These are phyloP conservation scores for Vaccinium vitisidaea DNA, from an alignment of 148 eudicot genomes.

Conservation along the genomic window DNA sequence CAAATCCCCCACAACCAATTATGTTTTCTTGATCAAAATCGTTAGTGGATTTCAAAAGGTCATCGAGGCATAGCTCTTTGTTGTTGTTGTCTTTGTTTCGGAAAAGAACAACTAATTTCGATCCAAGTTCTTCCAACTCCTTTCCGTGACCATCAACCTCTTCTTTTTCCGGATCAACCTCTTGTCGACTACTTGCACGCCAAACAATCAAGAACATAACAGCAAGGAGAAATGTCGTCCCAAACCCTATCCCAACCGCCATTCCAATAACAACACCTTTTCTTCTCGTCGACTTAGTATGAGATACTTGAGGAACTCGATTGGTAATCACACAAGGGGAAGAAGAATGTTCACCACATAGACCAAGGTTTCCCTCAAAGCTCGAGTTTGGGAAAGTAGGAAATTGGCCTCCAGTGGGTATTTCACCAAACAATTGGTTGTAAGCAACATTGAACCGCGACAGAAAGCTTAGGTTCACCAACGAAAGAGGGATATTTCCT, in stretches of 20 bases:
- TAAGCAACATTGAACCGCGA: constrained; percentile 31
- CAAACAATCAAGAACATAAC: constrained; percentile 26
- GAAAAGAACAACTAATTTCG: constrained; percentile 40
- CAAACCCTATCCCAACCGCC: constrained; percentile 41
- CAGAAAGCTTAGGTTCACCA: constrained; percentile 28
- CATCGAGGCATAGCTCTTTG: constrained; percentile 40
- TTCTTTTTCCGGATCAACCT: constrained; percentile 34
- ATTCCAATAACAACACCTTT: constrained; percentile 28
- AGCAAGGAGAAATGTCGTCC: constrained; percentile 30
- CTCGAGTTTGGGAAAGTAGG: constrained; percentile 34
- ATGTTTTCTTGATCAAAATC: constrained; percentile 50
- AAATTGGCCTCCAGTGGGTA: constrained; percentile 35
- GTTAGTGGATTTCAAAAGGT: constrained; percentile 39
- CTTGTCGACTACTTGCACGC: constrained; percentile 21
- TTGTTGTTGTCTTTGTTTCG: constrained; percentile 25
- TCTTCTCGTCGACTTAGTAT: constrained; percentile 13
- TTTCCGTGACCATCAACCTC: constrained; percentile 6
- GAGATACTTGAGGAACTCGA: constrained; percentile 8
- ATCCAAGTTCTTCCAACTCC: constrained; percentile 25
- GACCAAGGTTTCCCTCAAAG: constrained; percentile 33
- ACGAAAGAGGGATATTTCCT: constrained; percentile 27
- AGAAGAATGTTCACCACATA: constrained; percentile 37
- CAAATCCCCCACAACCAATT: constrained; percentile 54
- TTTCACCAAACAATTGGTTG: constrained; percentile 24
- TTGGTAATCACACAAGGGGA: constrained; percentile 17